A percentile compares a stretch with the other conserved stretches of the same genome.
Evolutionary conservation across 106 monocot genomes (phyloP).

Genomic region (Phalaenopsis aphrodite): DNA sequence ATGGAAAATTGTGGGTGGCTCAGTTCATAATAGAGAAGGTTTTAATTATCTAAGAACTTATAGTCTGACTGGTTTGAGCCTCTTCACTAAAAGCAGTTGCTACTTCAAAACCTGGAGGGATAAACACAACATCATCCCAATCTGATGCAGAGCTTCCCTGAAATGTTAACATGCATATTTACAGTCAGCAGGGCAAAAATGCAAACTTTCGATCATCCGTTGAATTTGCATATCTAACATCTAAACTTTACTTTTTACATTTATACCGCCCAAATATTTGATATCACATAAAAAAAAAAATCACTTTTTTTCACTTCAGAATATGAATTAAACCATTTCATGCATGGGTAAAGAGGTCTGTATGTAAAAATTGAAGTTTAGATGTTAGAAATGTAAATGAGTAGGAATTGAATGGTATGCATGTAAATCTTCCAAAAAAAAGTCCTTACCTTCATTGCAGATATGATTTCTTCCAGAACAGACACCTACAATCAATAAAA

Average conservation of each 20-base stretch:
- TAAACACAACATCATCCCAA: slow-evolving; percentile 84
- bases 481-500: slow-evolving; percentile 30
- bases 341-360: no score
- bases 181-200: neutral
- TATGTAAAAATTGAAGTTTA: no score
- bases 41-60: neutral
- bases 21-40: no score
- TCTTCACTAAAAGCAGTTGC: slow-evolving; percentile 11
- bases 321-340: no score
- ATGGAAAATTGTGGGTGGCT: neutral
- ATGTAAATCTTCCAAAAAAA: neutral
- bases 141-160: slow-evolving; percentile 55
- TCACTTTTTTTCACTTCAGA: no score
- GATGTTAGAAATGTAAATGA: no score
- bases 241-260: no score
- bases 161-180: slow-evolving; percentile 1
- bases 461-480: slow-evolving; percentile 65
- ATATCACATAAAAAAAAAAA: neutral
- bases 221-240: no score
- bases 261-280: no score
- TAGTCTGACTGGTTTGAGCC: neutral
- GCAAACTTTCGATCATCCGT: no score
- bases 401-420: no score
- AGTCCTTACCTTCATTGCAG: slow-evolving; percentile 51
- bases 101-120: slow-evolving; percentile 75